A percentile compares a stretch with the other conserved stretches of the same genome.
These are phyloP conservation scores for Amphirosellinia nigrospora DNA, from an alignment of 495 filamentous ascomycete genomes.

Conservation along the genomic window DNA sequence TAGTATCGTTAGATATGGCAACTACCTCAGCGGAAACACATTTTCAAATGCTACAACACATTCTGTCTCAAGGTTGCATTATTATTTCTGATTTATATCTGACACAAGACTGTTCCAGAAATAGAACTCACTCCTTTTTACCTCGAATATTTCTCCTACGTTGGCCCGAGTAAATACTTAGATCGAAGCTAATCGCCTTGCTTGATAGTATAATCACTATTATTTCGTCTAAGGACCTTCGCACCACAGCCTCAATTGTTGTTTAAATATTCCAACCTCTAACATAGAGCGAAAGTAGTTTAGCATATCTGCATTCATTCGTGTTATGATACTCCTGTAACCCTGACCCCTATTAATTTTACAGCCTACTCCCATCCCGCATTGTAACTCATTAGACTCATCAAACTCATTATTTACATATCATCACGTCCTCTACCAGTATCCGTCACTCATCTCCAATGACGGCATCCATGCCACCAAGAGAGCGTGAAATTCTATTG, in stretches of 20 bases:
- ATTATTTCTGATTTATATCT: neutral
- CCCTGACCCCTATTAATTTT: neutral
- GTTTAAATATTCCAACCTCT: neutral
- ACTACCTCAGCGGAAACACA: neutral
- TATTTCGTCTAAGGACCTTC: neutral
- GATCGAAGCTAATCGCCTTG: neutral
- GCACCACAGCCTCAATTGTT: neutral
- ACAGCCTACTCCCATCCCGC: neutral
- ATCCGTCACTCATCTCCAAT: slow-evolving; percentile 36
- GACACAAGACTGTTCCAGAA: neutral
- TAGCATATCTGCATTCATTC: slow-evolving; percentile 1
- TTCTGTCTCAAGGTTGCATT: neutral
- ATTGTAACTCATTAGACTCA: neutral
- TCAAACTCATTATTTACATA: neutral
- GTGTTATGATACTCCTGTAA: neutral
- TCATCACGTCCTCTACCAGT: neutral
- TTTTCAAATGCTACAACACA: neutral
- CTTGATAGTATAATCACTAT: neutral
- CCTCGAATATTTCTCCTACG: neutral
- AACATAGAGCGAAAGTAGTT: neutral
- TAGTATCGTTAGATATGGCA: neutral
- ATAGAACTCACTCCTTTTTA: neutral
- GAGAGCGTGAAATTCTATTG: slow-evolving; percentile 30
- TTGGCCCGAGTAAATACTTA: neutral
- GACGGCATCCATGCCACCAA: slow-evolving; percentile 37